These are phyloP conservation scores for Termitomyces sp. DNA, from an alignment of 768 basidiomycete genomes.

Conservation along the genomic window DNA sequence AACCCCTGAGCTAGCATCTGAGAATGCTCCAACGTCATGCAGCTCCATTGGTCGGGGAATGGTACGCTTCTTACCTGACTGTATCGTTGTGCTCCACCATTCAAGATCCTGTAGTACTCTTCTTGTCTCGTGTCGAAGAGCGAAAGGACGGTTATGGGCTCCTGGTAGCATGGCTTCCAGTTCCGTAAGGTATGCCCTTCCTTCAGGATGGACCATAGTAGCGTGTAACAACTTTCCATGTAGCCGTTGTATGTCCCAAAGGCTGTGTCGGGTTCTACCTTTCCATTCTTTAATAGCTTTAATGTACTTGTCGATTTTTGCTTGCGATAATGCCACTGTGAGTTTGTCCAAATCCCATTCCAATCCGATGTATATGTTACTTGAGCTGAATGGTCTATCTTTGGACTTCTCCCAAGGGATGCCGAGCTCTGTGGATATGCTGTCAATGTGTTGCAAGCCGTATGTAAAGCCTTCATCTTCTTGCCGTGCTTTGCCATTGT, in stretches of 20 bases:
- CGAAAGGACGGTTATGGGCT: background rate
- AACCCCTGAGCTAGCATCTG: background rate
- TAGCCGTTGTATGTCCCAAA: too few relatives aligned
- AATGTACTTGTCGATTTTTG: background rate
- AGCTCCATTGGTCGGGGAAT: background rate
- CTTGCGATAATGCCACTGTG: background rate
- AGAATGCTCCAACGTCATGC: background rate
- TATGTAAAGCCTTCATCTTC: background rate
- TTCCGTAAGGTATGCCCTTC: background rate
- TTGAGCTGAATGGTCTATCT: background rate
- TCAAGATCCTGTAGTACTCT: background rate
- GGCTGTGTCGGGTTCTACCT: too few relatives aligned
- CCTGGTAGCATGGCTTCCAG: background rate
- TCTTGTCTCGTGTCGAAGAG: too few relatives aligned
- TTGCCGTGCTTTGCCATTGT: background rate
- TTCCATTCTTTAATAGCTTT: too few relatives aligned
- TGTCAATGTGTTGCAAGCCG: background rate
- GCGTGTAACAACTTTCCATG: too few relatives aligned
- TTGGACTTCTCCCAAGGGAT: too few relatives aligned
- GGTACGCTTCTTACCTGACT: background rate
- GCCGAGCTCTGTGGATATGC: background rate
- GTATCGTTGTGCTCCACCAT: background rate
- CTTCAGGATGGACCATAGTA: too few relatives aligned
- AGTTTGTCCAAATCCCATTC: background rate
- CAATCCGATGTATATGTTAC: background rate